Evolutionary conservation across 1,284 basidiomycete species (phyloP).

Genomic region (Apiotrichum gamsii): DNA sequence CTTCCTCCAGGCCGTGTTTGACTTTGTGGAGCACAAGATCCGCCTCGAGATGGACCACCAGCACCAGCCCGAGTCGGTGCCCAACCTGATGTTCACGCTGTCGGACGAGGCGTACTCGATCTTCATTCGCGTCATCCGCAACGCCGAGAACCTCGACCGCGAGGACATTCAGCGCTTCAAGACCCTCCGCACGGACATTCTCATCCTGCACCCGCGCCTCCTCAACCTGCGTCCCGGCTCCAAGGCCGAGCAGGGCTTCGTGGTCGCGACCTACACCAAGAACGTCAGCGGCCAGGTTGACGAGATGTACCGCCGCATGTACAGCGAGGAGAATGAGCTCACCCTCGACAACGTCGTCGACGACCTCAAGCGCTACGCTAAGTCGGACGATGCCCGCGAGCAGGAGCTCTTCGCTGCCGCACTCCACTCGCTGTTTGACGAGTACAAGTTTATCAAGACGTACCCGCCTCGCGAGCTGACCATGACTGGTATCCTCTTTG

Average conservation of each 20-base stretch:
- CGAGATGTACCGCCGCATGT: constrained; percentile 96
- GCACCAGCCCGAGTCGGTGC: constrained; percentile 57
- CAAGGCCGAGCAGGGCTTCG: constrained; percentile 85
- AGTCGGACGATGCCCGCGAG: constrained; percentile 74
- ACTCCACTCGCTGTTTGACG: constrained; percentile 98
- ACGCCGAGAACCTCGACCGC: constrained; percentile 48
- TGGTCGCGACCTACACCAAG: constrained; percentile 77
- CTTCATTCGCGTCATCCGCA: constrained; percentile 78
- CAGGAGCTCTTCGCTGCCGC: constrained; percentile 98
- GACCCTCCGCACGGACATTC: constrained; percentile 85
- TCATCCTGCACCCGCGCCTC: constrained; percentile 92
- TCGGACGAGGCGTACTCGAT: constrained; percentile 71
- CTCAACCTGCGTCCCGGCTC: constrained; percentile 89
- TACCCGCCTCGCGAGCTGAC: constrained; percentile 90
- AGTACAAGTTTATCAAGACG: constrained; percentile 98
- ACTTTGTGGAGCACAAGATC: constrained; percentile 86
- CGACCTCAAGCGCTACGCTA: constrained; percentile 77
- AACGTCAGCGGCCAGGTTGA: constrained; percentile 93
- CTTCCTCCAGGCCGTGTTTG: constrained; percentile 78
- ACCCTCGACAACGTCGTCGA: constrained; percentile 89
- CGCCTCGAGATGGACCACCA: constrained; percentile 74
- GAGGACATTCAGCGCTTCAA: constrained; percentile 83
- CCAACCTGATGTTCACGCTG: constrained; percentile 46
- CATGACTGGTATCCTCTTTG: constrained; percentile 95
- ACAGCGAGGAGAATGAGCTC: constrained; percentile 71